Evolutionary conservation across 2,329 filamentous ascomycete species (phyloP).

Genomic region (Leptographium galeiforme): DNA sequence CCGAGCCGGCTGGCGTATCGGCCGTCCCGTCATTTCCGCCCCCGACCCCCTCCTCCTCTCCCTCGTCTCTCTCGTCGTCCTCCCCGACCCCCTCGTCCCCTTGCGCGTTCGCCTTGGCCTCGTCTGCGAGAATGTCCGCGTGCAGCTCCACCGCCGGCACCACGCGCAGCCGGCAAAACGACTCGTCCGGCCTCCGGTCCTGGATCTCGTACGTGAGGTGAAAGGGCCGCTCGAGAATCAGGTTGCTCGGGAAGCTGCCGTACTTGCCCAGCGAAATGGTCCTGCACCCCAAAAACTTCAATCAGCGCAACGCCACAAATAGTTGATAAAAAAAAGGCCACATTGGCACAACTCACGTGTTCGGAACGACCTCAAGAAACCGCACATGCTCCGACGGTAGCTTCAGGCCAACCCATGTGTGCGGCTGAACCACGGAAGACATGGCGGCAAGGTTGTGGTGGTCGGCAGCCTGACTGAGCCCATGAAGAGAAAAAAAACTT

Average conservation of each 20-base stretch:
- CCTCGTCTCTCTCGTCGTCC: slow-evolving; percentile 10
- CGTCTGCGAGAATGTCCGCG: slow-evolving; percentile 53
- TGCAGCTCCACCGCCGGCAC: slow-evolving; percentile 74
- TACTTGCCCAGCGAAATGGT: slow-evolving; percentile 86
- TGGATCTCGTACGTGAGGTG: slow-evolving; percentile 83
- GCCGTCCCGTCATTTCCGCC: slow-evolving; percentile 7
- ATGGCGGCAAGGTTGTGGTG: slow-evolving; percentile 1
- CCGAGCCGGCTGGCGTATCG: not conserved
- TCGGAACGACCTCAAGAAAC: slow-evolving; percentile 43
- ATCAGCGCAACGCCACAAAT: slow-evolving; percentile 5
- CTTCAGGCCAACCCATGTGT: slow-evolving; percentile 46
- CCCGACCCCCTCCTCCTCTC: slow-evolving; percentile 33
- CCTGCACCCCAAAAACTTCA: slow-evolving; percentile 31
- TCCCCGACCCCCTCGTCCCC: not conserved
- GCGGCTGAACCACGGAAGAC: slow-evolving; percentile 32
- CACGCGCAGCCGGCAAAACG: slow-evolving; percentile 58
- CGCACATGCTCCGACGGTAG: slow-evolving; percentile 45
- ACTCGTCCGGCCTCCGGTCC: slow-evolving; percentile 52
- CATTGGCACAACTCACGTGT: slow-evolving; percentile 36
- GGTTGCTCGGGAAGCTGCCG: slow-evolving; percentile 77
- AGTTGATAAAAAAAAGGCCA: not conserved
- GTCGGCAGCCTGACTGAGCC: not conserved
- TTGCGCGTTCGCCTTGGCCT: slow-evolving; percentile 13
- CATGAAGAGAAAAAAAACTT: not conserved
- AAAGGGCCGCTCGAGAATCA: slow-evolving; percentile 82